Percentiles rank a stretch among this genome's conserved stretches.
Conservation (phyloP, 352 stramenopile genomes). For the Phytophthora agathidicida region DNA sequence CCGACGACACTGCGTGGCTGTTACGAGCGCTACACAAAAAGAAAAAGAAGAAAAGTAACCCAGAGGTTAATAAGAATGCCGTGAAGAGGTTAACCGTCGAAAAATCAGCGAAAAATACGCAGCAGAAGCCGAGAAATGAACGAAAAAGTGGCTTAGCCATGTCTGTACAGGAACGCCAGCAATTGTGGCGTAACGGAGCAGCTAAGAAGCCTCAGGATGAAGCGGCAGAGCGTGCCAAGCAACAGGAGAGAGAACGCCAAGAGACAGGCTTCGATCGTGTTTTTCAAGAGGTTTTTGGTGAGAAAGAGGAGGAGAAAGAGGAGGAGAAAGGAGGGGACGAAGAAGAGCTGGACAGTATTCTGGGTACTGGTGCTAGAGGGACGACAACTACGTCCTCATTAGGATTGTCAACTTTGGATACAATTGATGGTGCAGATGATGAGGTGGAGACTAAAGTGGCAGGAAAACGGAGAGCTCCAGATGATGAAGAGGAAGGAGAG, state of each 20-base stretch:
- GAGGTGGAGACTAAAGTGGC: slow-evolving; percentile 1
- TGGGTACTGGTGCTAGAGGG: neutral
- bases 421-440: neutral
- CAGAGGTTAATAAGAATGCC: neutral
- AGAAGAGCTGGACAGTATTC: slow-evolving; percentile 20
- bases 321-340: slow-evolving; percentile 30
- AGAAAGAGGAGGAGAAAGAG: slow-evolving; percentile 18
- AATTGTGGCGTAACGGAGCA: slow-evolving; percentile 32
- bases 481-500: slow-evolving; percentile 14
- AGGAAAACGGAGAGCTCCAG: slow-evolving; percentile 7
- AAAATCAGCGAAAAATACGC: slow-evolving; percentile 14
- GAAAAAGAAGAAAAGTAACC: slow-evolving; percentile 32
- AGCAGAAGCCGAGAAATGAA: slow-evolving; percentile 19
- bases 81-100: neutral
- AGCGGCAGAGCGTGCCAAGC: slow-evolving; percentile 14
- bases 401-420: neutral
- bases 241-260: slow-evolving; percentile 40
- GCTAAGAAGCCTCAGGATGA: slow-evolving; percentile 26
- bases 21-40: slow-evolving; percentile 49
- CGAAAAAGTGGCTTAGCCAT: slow-evolving; percentile 11
- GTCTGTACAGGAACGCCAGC: slow-evolving; percentile 32
- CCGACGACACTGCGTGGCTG: slow-evolving; percentile 43
- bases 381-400: neutral
- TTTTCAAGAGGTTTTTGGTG: slow-evolving; percentile 56
- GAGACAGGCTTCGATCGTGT: slow-evolving; percentile 57